phyloP scores from a whole-genome alignment of 2,329 filamentous ascomycete species.

The Lachnellula hyalina region DNA sequence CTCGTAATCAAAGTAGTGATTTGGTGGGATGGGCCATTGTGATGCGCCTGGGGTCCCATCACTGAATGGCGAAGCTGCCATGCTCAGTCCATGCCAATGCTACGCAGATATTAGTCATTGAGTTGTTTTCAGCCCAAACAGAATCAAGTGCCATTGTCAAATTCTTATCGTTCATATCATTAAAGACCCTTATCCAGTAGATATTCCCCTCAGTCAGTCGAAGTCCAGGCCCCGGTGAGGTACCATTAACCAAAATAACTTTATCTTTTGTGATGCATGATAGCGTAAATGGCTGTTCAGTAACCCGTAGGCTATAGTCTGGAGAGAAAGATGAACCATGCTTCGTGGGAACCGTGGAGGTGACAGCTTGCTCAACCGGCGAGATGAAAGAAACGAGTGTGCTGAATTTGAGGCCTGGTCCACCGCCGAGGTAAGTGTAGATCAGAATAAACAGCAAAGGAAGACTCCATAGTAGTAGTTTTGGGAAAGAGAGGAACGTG shows the following conservation, averaged over 20 bases:
- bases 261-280: too few species aligned
- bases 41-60: slow-evolving; percentile 43
- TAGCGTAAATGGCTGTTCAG: too few species aligned
- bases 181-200: slow-evolving; percentile 48
- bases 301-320: too few species aligned
- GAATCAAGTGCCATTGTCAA: slow-evolving; percentile 39
- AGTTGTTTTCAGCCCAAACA: neutral
- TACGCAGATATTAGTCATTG: neutral
- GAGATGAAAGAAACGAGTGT: too few species aligned
- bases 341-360: too few species aligned
- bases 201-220: slow-evolving; percentile 37
- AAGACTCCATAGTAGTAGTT: too few species aligned
- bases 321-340: too few species aligned
- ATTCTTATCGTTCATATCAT: slow-evolving; percentile 44
- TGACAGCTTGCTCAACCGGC: too few species aligned
- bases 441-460: too few species aligned
- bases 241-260: slow-evolving; percentile 39
- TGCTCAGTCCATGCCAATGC: slow-evolving; percentile 16
- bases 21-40: slow-evolving; percentile 47
- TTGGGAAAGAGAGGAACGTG: too few species aligned
- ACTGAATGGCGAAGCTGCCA: slow-evolving; percentile 11
- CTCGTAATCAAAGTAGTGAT: slow-evolving; percentile 50
- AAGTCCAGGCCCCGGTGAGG: slow-evolving; percentile 40
- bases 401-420: too few species aligned
- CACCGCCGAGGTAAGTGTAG: too few species aligned